Evolutionary conservation across 2,329 filamentous ascomycete species (phyloP), one percentile per base, ranked within the genome.

Genomic region (Xylaria sp.): DNA sequence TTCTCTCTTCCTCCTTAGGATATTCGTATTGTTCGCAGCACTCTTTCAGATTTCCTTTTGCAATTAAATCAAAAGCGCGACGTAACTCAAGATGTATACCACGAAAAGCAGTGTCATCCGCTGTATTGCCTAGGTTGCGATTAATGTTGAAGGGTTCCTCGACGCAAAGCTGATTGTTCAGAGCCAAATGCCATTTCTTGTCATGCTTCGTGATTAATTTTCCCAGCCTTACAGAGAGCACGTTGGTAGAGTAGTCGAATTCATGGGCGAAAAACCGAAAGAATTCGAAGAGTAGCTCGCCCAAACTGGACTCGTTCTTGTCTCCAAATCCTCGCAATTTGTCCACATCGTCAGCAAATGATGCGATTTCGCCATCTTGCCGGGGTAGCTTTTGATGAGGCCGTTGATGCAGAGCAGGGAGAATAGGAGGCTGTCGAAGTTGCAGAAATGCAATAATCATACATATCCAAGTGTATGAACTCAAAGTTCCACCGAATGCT

Each of bases 381-480:
- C 86, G 85, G 10, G 87, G 81, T 61, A 87, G 82, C 73, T 88
- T 88, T 72, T 90, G 83, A 72, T 90, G 86, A 4, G 88, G 85
- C 25, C 88, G 86, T 76, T 94, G 90, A 78, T 98, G 96, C 39
- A 99, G 84, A 18, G 92, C 89, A 4, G 96, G 96, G 25, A 99
- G 81, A 63, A 99, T 88, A 0, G 95, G 92, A 18, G 93, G 92
- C 67, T 91, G 86, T 74, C 94, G 90, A 60, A 93, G 91, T 81
- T 99, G 96, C 30, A 99, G 86, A 77, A 98, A 99, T 73, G 94
- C 97, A 78, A 99, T 91, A 73, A 98, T 97, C 85, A 99, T 89
- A 80, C 96, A 99, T 78, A 98, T 98, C 96, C 96, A 99, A 25
- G 96, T 97, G 78, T 99, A 99, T 20, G 96, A 99, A 80, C 95